Conservation (phyloP, 768 basidiomycete species). For the Xerocomellus chrysenteron region DNA sequence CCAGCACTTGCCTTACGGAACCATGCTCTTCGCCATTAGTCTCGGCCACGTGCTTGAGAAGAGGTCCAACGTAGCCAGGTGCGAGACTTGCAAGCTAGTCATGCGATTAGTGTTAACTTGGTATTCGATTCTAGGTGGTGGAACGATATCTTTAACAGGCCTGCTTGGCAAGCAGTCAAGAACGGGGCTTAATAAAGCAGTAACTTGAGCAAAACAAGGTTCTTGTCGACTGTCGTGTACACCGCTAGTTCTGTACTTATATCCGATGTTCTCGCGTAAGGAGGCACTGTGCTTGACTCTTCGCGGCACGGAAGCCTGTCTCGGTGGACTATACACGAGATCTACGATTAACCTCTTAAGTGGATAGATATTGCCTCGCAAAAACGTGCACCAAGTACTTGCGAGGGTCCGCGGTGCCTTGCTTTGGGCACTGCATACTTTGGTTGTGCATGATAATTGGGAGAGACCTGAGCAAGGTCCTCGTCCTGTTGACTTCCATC, state of each 20-base stretch:
- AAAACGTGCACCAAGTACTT: too few species aligned
- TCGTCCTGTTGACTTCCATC: not conserved
- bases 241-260: not conserved
- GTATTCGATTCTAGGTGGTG: slow-evolving; percentile 45
- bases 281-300: not conserved
- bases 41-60: slow-evolving; percentile 29
- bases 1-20: slow-evolving; percentile 52
- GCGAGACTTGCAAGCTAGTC: not conserved
- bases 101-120: not conserved
- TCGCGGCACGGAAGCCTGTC: not conserved
- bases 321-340: not conserved
- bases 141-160: slow-evolving; percentile 44
- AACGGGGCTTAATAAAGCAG: slow-evolving; percentile 24
- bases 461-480: too few species aligned
- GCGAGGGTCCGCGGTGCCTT: too few species aligned
- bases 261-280: not conserved
- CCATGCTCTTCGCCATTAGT: slow-evolving; percentile 24
- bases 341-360: not conserved
- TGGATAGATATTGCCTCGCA: too few species aligned
- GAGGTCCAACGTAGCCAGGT: slow-evolving; percentile 48
- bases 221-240: not conserved
- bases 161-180: slow-evolving; percentile 48
- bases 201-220: not conserved
- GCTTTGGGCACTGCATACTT: too few species aligned
- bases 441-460: too few species aligned